Evolutionary conservation across 257 asterid species (phyloP).

Genomic region (Hygrophila difformis): DNA sequence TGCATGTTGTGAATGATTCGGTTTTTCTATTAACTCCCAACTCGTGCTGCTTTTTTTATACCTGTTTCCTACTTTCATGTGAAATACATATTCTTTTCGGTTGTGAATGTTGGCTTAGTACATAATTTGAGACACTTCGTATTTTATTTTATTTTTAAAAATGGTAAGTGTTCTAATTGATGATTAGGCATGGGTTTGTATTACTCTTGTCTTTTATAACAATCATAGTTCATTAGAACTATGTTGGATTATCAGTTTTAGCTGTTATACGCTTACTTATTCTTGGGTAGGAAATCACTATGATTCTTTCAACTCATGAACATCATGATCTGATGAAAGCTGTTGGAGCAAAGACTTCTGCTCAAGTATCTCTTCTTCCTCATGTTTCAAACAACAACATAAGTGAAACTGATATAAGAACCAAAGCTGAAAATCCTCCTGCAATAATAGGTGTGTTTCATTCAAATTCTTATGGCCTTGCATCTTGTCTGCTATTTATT

Average conservation of each 20-base stretch:
- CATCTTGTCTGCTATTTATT: slow-evolving; percentile 7
- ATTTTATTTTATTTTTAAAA: no score
- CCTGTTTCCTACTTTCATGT: not conserved
- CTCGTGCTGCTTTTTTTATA: no score
- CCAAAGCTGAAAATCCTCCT: no score
- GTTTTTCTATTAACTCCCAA: slow-evolving; percentile 41
- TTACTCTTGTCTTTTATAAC: not conserved
- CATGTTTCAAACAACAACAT: slow-evolving; percentile 29
- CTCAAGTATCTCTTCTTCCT: slow-evolving; percentile 74
- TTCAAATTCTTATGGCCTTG: no score
- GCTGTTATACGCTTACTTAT: no score
- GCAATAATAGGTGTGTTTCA: no score
- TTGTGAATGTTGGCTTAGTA: no score
- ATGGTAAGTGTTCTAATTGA: not conserved
- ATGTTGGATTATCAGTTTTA: no score
- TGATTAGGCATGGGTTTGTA: not conserved
- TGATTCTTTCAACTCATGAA: slow-evolving; percentile 84
- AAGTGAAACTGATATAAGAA: slow-evolving; percentile 12
- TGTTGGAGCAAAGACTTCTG: slow-evolving; percentile 73
- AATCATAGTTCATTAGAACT: not conserved
- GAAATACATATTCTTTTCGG: no score
- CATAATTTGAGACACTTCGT: no score
- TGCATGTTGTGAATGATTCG: slow-evolving; percentile 94
- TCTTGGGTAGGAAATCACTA: slow-evolving; percentile 51
- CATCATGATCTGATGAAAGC: slow-evolving; percentile 72